phyloP scores from a whole-genome alignment of 2,329 filamentous ascomycete genomes.

The Alternaria sp. region DNA sequence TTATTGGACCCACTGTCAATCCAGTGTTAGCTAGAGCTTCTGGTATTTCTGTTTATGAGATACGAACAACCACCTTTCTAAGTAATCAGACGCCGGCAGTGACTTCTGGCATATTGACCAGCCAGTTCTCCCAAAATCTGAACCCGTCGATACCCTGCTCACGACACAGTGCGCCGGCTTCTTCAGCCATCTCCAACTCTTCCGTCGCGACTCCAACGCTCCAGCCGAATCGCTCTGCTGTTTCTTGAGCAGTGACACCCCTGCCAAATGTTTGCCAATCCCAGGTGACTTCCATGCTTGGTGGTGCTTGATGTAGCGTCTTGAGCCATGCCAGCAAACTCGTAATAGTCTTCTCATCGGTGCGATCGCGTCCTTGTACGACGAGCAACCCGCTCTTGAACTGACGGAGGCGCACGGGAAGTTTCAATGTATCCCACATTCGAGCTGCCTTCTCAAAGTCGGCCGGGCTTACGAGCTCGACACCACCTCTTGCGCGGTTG shows the following conservation, averaged over 20 bases:
- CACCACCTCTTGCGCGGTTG: constrained; percentile 89
- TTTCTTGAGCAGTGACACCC: constrained; percentile 88
- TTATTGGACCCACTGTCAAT: neutral
- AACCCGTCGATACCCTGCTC: constrained; percentile 92
- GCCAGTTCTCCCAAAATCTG: constrained; percentile 86
- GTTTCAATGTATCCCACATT: constrained; percentile 84
- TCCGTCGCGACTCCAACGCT: constrained; percentile 95
- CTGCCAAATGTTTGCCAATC: constrained; percentile 79
- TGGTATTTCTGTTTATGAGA: neutral
- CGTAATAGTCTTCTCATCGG: constrained; percentile 86
- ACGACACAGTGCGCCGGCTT: constrained; percentile 82
- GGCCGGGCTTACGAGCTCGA: constrained; percentile 88
- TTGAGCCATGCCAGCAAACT: constrained; percentile 78
- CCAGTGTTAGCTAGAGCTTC: neutral
- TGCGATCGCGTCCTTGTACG: constrained; percentile 85
- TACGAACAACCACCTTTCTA: neutral
- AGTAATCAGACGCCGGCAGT: neutral
- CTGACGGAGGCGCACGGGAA: constrained; percentile 83
- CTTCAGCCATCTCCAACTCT: constrained; percentile 96
- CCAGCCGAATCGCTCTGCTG: constrained; percentile 91
- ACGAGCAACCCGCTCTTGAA: constrained; percentile 96
- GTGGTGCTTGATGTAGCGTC: constrained; percentile 71
- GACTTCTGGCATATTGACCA: constrained; percentile 28
- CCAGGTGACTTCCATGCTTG: constrained; percentile 71
- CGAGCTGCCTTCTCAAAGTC: constrained; percentile 91